These are phyloP conservation scores for Penicillium taxi DNA, from an alignment of 495 filamentous ascomycete species.

Conservation along the genomic window DNA sequence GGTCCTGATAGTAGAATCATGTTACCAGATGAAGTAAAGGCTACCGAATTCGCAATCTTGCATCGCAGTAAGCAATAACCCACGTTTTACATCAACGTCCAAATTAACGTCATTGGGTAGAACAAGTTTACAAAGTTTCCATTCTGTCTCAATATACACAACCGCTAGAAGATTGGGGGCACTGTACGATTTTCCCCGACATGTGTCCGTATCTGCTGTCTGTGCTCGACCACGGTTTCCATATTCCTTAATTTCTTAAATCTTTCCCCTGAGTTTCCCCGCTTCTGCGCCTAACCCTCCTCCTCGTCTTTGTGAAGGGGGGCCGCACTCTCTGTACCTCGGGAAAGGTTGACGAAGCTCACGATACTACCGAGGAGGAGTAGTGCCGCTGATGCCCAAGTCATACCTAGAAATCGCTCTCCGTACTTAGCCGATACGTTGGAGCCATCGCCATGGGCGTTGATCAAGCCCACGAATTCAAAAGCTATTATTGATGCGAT, in stretches of 20 bases:
- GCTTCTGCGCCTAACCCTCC: constrained; percentile 5
- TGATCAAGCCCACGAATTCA: constrained; percentile 49
- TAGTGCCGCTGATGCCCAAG: constrained; percentile 49
- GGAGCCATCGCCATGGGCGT: constrained; percentile 48
- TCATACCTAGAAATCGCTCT: constrained; percentile 49
- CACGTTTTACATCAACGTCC: too few relatives aligned
- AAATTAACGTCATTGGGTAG: too few relatives aligned
- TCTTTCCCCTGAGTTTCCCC: neutral
- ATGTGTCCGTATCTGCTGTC: constrained; percentile 5
- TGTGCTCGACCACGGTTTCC: constrained; percentile 2
- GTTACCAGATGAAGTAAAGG: constrained; percentile 3
- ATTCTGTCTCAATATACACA: too few relatives aligned
- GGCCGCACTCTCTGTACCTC: constrained; percentile 8
- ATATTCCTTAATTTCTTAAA: neutral
- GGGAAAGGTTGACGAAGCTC: constrained; percentile 23
- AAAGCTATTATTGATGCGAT: constrained; percentile 53
- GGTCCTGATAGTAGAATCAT: neutral
- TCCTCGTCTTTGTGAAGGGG: constrained; percentile 16
- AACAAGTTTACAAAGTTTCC: too few relatives aligned
- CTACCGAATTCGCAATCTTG: constrained; percentile 5
- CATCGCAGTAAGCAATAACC: too few relatives aligned
- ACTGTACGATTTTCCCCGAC: constrained; percentile 16
- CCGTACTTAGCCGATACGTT: constrained; percentile 48
- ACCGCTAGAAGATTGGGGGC: too few relatives aligned
- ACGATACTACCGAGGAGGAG: constrained; percentile 35